Conservation (phyloP, 805 yeast species). For the Zygotorulaspora florentina region DNA sequence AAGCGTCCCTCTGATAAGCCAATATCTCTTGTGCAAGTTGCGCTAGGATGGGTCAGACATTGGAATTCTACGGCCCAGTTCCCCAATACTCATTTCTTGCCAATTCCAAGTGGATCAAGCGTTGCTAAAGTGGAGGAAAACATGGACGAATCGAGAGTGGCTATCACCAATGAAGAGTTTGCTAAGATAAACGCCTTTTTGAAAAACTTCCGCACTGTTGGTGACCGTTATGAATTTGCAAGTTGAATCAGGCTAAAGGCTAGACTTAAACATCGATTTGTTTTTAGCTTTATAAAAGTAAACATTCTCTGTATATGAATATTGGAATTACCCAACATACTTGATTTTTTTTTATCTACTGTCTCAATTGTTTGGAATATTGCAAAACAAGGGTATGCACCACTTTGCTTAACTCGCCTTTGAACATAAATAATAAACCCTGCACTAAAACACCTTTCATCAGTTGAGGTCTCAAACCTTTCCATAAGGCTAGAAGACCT, state of each 20-base stretch:
- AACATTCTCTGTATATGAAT: too few species aligned
- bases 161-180: conserved; percentile 55
- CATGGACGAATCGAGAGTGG: conserved; percentile 37
- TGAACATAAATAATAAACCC: conserved; percentile 77
- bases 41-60: conserved; percentile 61
- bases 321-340: neutral
- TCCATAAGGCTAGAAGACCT: conserved; percentile 63
- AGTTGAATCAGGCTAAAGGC: neutral
- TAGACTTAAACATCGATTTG: too few species aligned
- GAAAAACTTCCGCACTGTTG: conserved; percentile 44
- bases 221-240: conserved; percentile 47
- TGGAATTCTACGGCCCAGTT: conserved; percentile 36
- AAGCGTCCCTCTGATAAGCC: conserved; percentile 44
- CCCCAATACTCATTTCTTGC: conserved; percentile 50
- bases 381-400: conserved; percentile 22
- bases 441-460: conserved; percentile 79
- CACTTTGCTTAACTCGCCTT: conserved; percentile 52
- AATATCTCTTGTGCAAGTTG: conserved; percentile 59
- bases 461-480: conserved; percentile 76
- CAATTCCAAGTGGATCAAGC: conserved; percentile 77
- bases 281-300: too few species aligned
- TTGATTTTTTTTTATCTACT: neutral
- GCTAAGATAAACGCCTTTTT: conserved; percentile 47
- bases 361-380: conserved; percentile 3
- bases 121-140: conserved; percentile 59